Evolutionary conservation across 495 filamentous ascomycete species (phyloP).

Genomic region (Penicillium bialowiezense): DNA sequence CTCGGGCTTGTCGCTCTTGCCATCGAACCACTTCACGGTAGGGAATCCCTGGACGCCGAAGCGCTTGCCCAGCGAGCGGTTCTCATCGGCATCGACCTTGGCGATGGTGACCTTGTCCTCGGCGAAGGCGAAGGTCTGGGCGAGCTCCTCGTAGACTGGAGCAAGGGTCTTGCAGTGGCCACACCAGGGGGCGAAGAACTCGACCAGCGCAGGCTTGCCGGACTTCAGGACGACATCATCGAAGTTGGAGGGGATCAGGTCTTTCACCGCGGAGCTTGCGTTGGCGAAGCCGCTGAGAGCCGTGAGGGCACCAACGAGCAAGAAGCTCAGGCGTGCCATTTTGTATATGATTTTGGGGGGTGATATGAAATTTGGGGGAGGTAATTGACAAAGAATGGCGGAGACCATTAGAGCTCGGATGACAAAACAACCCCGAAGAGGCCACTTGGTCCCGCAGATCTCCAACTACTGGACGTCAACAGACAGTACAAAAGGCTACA

Average conservation of each 20-base stretch:
- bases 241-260: constrained; percentile 87
- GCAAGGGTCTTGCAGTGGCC: constrained; percentile 98
- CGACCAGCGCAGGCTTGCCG: constrained; percentile 93
- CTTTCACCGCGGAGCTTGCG: constrained; percentile 61
- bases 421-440: constrained; percentile 22
- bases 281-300: constrained; percentile 40
- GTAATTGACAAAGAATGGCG: constrained; percentile 3
- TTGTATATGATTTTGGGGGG: constrained; percentile 7
- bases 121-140: constrained; percentile 62
- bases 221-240: constrained; percentile 84
- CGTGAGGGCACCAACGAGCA: constrained; percentile 43
- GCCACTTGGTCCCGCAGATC: constrained; percentile 21
- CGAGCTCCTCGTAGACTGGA: constrained; percentile 94
- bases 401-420: constrained; percentile 6
- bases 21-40: constrained; percentile 97
- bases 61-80: constrained; percentile 76
- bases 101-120: constrained; percentile 84
- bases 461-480: background rate
- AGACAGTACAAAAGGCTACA: too few species aligned
- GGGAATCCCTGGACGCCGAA: constrained; percentile 95
- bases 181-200: constrained; percentile 99
- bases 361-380: background rate
- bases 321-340: constrained; percentile 49
- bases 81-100: constrained; percentile 92
- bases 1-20: constrained; percentile 82